These are phyloP conservation scores for Aristolochia contorta DNA, from an alignment of 164 flowering plant species.

Conservation along the genomic window DNA sequence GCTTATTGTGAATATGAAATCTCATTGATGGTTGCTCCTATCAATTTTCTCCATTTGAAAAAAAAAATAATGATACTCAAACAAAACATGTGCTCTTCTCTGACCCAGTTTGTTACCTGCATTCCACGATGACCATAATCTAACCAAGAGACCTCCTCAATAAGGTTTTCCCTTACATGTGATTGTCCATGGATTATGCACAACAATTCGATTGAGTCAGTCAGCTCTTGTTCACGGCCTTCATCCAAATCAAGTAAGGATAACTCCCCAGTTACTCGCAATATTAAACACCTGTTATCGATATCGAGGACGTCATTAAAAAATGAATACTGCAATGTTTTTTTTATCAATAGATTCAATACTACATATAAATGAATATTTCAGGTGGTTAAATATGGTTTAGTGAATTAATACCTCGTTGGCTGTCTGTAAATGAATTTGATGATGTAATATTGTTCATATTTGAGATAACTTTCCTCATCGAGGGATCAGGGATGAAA, in stretches of 20 bases:
- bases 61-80: neutral
- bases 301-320: neutral
- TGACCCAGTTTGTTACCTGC: conserved; percentile 60
- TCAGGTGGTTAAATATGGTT: too few species aligned
- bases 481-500: conserved; percentile 76
- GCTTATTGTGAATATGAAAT: neutral
- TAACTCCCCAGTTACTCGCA: conserved; percentile 85
- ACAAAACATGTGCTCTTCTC: conserved; percentile 1
- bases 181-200: conserved; percentile 96
- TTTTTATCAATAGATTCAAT: neutral
- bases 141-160: conserved; percentile 96
- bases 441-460: conserved; percentile 29
- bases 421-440: conserved; percentile 47
- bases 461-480: conserved; percentile 22
- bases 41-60: too few species aligned
- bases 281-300: conserved; percentile 69
- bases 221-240: conserved; percentile 85
- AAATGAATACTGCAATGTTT: too few species aligned
- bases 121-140: conserved; percentile 95
- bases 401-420: conserved; percentile 34
- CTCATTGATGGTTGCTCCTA: neutral
- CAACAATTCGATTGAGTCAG: conserved; percentile 87
- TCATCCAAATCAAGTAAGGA: conserved; percentile 95
- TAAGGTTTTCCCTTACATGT: conserved; percentile 73
- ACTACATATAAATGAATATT: conserved; percentile 7